A percentile compares a stretch with the other conserved stretches of the same genome.
Evolutionary conservation across 305 asterid species (phyloP).

Genomic region (Plantago rigida): DNA sequence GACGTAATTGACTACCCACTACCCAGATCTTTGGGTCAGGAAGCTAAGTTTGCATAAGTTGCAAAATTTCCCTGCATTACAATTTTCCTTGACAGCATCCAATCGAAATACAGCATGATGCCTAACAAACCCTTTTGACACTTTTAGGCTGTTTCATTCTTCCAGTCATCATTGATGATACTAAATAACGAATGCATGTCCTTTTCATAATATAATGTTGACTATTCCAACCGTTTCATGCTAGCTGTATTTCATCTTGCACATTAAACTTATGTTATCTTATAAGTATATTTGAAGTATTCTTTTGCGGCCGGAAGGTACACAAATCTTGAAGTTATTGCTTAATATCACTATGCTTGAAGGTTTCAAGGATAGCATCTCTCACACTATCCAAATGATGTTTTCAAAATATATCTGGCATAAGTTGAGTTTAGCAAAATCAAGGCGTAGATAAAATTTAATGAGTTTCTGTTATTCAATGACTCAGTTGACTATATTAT

Average conservation of each 20-base stretch:
- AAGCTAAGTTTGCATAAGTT: neutral
- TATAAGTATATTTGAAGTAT: too few species aligned
- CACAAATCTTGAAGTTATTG: too few species aligned
- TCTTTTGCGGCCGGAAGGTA: too few species aligned
- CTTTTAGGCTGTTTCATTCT: neutral
- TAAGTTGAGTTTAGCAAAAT: too few species aligned
- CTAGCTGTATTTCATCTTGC: neutral
- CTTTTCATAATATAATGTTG: neutral
- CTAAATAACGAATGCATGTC: neutral
- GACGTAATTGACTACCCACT: constrained; percentile 7
- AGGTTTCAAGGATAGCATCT: too few species aligned
- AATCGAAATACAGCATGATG: neutral
- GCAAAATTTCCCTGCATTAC: neutral
- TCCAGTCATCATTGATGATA: neutral
- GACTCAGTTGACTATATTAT: too few species aligned
- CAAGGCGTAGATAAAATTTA: too few species aligned
- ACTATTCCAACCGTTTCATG: neutral
- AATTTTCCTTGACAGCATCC: neutral
- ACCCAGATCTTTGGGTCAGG: constrained; percentile 8
- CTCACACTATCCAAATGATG: too few species aligned
- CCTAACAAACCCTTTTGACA: neutral
- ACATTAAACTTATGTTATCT: neutral
- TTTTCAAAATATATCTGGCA: too few species aligned
- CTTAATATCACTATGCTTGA: too few species aligned
- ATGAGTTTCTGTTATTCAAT: too few species aligned